These are phyloP conservation scores for Zygoascus ofunaensis DNA, from an alignment of 805 yeast species.

Conservation along the genomic window DNA sequence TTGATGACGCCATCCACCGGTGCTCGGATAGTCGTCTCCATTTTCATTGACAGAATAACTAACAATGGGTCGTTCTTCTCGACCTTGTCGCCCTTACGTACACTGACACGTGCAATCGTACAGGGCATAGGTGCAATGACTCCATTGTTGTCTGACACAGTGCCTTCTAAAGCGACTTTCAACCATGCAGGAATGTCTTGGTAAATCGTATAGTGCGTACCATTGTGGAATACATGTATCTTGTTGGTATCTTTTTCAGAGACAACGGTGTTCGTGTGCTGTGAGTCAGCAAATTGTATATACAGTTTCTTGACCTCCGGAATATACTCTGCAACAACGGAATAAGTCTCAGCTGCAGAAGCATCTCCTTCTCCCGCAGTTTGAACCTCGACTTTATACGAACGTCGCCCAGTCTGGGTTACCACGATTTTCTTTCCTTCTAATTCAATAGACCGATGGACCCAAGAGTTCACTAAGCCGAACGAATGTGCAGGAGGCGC, in stretches of 20 bases:
- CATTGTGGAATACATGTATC: slow-evolving; percentile 24
- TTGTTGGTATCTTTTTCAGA: slow-evolving; percentile 5
- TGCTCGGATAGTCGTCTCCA: slow-evolving; percentile 28
- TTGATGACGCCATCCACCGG: slow-evolving; percentile 24
- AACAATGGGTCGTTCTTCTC: slow-evolving; percentile 23
- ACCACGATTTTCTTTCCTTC: slow-evolving; percentile 10
- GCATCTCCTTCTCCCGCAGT: background rate
- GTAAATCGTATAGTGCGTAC: slow-evolving; percentile 20
- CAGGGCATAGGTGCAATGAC: slow-evolving; percentile 28
- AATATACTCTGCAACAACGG: slow-evolving; percentile 9
- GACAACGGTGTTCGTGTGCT: slow-evolving; percentile 20
- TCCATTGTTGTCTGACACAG: slow-evolving; percentile 15
- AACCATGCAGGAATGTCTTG: slow-evolving; percentile 24
- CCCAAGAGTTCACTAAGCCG: slow-evolving; percentile 10
- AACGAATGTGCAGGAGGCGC: background rate
- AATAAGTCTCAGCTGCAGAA: slow-evolving; percentile 4
- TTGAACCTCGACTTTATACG: slow-evolving; percentile 6
- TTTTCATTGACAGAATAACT: slow-evolving; percentile 26
- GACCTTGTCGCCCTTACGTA: slow-evolving; percentile 21
- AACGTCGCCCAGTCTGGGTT: slow-evolving; percentile 7
- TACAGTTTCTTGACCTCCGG: slow-evolving; percentile 11
- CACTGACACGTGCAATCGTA: slow-evolving; percentile 22
- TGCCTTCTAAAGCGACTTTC: slow-evolving; percentile 20
- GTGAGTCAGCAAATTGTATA: slow-evolving; percentile 15
- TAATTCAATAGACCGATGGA: slow-evolving; percentile 12